phyloP scores from a whole-genome alignment of 176 grass and related monocot species.

The Lolium rigidum region DNA sequence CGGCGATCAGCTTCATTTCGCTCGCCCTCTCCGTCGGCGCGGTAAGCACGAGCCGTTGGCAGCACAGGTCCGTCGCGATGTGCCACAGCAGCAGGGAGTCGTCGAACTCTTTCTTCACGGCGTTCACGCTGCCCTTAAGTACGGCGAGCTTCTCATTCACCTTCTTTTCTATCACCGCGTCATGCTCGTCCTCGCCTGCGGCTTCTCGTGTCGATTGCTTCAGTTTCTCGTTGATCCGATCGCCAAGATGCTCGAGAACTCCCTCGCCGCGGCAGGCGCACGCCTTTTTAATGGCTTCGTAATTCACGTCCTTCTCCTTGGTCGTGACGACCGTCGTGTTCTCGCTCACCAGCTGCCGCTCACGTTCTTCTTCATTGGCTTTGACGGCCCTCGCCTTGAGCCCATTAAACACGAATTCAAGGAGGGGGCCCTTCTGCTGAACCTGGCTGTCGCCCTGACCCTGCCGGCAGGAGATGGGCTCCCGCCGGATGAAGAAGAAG shows the following conservation, averaged over 20 bases:
- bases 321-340: no score
- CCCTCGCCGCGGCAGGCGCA: constrained; percentile 3
- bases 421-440: background rate
- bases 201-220: background rate
- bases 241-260: fast-evolving
- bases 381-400: background rate
- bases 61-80: constrained; percentile 51
- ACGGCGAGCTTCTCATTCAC: background rate
- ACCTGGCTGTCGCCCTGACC: fast-evolving
- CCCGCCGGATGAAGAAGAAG: constrained; percentile 19
- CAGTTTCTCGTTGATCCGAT: background rate
- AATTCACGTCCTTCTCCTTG: background rate
- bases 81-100: constrained; percentile 53
- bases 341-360: no score
- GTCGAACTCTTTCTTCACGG: constrained; percentile 16
- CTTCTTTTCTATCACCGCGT: background rate
- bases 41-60: background rate
- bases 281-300: background rate
- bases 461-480: background rate
- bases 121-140: background rate
- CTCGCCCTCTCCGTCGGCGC: background rate
- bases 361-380: no score
- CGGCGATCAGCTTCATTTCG: background rate
- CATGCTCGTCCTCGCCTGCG: background rate
- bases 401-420: background rate